Evolutionary conservation across 169 alveolate genomes (phyloP).

Genomic region (Plasmodium fragile): DNA sequence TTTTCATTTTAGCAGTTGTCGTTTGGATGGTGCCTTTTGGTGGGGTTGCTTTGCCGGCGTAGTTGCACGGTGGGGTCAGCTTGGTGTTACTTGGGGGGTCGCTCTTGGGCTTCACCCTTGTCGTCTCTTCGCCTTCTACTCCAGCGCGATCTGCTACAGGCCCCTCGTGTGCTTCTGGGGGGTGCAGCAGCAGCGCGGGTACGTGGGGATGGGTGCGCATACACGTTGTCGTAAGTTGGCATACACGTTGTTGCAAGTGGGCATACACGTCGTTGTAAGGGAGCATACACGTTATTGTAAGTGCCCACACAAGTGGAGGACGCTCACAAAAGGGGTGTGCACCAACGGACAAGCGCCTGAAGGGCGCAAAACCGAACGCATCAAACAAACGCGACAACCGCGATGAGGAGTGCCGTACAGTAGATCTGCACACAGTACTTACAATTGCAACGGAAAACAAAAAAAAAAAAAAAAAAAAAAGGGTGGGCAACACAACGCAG

Average conservation of each 20-base stretch:
- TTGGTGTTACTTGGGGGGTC: not conserved
- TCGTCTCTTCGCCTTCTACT: not conserved
- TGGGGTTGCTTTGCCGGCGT: not conserved
- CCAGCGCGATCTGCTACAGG: not conserved
- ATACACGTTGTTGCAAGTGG: not conserved
- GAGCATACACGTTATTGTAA: not conserved
- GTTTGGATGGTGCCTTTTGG: not conserved
- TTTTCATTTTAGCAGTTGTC: not conserved
- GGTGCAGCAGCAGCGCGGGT: not conserved
- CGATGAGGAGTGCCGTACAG: not conserved
- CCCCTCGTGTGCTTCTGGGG: not conserved
- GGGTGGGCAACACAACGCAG: not conserved
- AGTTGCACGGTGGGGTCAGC: not conserved
- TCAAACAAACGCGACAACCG: not conserved
- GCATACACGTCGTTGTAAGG: no score
- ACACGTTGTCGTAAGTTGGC: no score
- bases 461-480: no score
- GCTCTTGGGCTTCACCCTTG: not conserved
- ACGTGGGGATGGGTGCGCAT: not conserved
- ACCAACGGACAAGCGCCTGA: not conserved
- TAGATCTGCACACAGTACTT: not conserved
- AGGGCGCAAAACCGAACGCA: not conserved
- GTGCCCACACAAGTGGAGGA: not conserved
- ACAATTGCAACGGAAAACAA: not conserved
- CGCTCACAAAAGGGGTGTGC: not conserved